Evolutionary conservation across 164 flowering plant species (phyloP), one percentile per base, ranked within the genome.

Genomic region (Chimonanthus praecox): DNA sequence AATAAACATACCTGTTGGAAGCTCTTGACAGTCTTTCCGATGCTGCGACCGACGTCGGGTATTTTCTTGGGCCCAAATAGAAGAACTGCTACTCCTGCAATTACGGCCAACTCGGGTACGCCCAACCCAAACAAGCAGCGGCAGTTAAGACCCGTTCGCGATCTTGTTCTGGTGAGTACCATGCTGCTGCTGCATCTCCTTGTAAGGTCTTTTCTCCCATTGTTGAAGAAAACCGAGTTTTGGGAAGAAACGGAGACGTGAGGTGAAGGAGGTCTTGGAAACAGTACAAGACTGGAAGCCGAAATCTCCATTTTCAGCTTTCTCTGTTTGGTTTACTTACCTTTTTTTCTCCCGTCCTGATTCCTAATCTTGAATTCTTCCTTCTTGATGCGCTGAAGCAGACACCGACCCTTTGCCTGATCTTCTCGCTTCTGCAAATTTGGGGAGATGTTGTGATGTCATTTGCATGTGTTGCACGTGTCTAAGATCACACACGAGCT

Each of bases 21-120:
- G 87, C 98, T 87, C 83, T 89, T 94, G 74, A 94, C 85, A 47
- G 98, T 92, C 82, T 92, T 91, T 20, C 98, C 98, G 76, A 94
- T 85, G 71, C 88, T 90, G 58, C 83, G 82, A 21, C 98, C 98
- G 43, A 94, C 82, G 71, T 89, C 97, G 2, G 97, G 98, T 79
- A 90, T 77, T 75, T 90, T 82, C 89, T 90, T 92, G 49, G 97
- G 98, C 6, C 98, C 98, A 71, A 94, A 94, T 21, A 94, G 85
- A 48, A 94, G 82, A 50, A 87, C 91, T 3, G 88, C 94, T 46
- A 92, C 98, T 7, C 98, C 98, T 8, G 89, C 98, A 45, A 94
- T 94, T 6, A 94, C 97, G 44, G 77, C 98, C 33, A 94, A 85
- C 86, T 94, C 97, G 6, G 98, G 97, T 68, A 94, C 87, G n/a